These are phyloP conservation scores for Mycena sanguinolenta DNA, from an alignment of 768 basidiomycete species.

Conservation along the genomic window DNA sequence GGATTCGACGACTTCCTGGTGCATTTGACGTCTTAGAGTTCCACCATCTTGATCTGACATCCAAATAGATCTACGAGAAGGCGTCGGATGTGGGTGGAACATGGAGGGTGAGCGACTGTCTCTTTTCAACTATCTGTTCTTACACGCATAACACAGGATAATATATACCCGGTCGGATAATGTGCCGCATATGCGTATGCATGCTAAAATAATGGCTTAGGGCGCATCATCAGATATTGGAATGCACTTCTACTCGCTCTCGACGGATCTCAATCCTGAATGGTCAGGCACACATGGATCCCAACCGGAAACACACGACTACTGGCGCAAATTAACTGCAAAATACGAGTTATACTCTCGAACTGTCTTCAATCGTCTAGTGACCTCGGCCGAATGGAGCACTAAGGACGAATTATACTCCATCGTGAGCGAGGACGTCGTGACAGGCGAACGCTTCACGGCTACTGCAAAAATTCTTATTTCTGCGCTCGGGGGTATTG, in stretches of 20 bases:
- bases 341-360: conserved; percentile 58
- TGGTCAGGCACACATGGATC: conserved; percentile 58
- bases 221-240: conserved; percentile 60
- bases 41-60: neutral
- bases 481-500: conserved; percentile 64
- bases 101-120: conserved; percentile 59
- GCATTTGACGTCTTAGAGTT: neutral
- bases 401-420: conserved; percentile 43
- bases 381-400: conserved; percentile 63
- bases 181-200: neutral
- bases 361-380: conserved; percentile 58
- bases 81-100: conserved; percentile 1
- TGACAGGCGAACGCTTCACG: conserved; percentile 44
- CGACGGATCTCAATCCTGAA: conserved; percentile 59
- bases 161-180: conserved; percentile 49
- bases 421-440: conserved; percentile 45
- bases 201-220: conserved; percentile 50
- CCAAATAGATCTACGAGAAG: conserved; percentile 11
- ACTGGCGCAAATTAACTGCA: conserved; percentile 55
- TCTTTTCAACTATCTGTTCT: neutral
- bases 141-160: conserved; percentile 43
- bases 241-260: conserved; percentile 61
- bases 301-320: conserved; percentile 57
- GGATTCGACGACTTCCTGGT: conserved; percentile 13
- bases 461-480: conserved; percentile 63